Percentiles rank a stretch among this genome's conserved stretches.
phyloP scores from a whole-genome alignment of 495 filamentous ascomycete species.

The Penicillium malachiteum region DNA sequence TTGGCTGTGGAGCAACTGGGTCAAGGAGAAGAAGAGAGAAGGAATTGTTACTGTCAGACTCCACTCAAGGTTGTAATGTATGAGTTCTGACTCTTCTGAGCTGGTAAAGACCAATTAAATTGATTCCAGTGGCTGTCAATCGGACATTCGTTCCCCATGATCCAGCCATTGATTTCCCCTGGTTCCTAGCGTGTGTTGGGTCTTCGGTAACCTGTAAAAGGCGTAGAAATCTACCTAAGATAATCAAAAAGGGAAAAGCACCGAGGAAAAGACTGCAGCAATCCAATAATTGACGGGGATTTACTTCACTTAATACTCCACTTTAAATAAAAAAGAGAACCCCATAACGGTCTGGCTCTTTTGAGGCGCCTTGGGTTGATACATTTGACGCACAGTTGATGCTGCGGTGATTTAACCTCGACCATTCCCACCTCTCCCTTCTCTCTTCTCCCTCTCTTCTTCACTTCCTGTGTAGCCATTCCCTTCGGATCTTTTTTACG shows the following conservation, averaged over 20 bases:
- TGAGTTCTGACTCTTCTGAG: too few species aligned
- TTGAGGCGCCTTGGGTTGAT: slow-evolving; percentile 7
- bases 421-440: neutral
- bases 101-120: slow-evolving; percentile 10
- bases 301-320: neutral
- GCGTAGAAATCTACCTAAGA: neutral
- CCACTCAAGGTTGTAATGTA: neutral
- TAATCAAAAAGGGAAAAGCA: neutral
- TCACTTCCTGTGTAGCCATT: slow-evolving; percentile 10
- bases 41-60: neutral
- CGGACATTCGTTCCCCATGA: slow-evolving; percentile 10
- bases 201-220: slow-evolving; percentile 6
- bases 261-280: neutral
- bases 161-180: slow-evolving; percentile 15
- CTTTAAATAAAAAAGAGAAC: neutral
- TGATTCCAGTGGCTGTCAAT: neutral
- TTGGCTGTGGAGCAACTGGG: slow-evolving; percentile 2
- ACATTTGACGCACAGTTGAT: slow-evolving; percentile 16
- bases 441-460: slow-evolving; percentile 7
- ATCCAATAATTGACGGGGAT: neutral
- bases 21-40: neutral
- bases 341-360: slow-evolving; percentile 7
- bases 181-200: slow-evolving; percentile 2
- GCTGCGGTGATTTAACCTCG: slow-evolving; percentile 14
- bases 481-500: slow-evolving; percentile 15